A percentile compares a stretch with the other conserved stretches of the same genome.
These are phyloP conservation scores for Rhizopus arrhizus DNA, from an alignment of 371 early-diverging fungal genomes.

Conservation along the genomic window DNA sequence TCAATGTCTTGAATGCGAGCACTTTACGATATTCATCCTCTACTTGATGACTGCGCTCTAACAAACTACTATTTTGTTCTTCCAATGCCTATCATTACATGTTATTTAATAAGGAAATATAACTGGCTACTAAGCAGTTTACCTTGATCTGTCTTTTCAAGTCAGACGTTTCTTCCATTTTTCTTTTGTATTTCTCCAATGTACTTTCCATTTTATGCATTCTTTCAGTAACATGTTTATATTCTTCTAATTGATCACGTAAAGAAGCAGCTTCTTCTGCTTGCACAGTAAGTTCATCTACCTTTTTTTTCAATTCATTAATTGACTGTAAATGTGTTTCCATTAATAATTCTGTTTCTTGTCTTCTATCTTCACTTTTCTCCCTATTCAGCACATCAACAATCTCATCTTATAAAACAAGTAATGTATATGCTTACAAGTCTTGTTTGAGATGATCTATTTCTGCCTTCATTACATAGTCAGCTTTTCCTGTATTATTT, in stretches of 20 bases:
- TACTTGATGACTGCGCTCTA: slow-evolving; percentile 73
- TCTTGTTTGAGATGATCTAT: slow-evolving; percentile 86
- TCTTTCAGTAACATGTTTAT: slow-evolving; percentile 82
- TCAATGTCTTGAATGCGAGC: slow-evolving; percentile 72
- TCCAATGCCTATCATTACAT: slow-evolving; percentile 58
- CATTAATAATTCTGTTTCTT: slow-evolving; percentile 68
- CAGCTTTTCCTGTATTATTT: slow-evolving; percentile 77
- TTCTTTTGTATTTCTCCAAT: slow-evolving; percentile 91
- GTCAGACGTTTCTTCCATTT: slow-evolving; percentile 85
- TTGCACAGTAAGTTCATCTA: slow-evolving; percentile 64
- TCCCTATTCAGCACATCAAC: slow-evolving; percentile 40
- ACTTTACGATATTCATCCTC: slow-evolving; percentile 90
- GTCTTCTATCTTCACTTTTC: slow-evolving; percentile 75
- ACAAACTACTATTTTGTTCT: slow-evolving; percentile 75
- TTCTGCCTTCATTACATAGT: slow-evolving; percentile 85
- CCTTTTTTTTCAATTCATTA: slow-evolving; percentile 68
- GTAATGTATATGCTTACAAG: slow-evolving; percentile 48
- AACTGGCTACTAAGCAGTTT: not conserved
- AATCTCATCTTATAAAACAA: too few relatives aligned
- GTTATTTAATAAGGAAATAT: not conserved
- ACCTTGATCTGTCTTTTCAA: slow-evolving; percentile 80
- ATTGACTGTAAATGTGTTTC: slow-evolving; percentile 64
- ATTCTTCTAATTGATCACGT: slow-evolving; percentile 86
- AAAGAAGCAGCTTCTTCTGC: slow-evolving; percentile 75
- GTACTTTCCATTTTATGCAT: slow-evolving; percentile 85